Conservation (phyloP, 1,284 basidiomycete genomes). For the Cutaneotrichosporon dermatis region DNA sequence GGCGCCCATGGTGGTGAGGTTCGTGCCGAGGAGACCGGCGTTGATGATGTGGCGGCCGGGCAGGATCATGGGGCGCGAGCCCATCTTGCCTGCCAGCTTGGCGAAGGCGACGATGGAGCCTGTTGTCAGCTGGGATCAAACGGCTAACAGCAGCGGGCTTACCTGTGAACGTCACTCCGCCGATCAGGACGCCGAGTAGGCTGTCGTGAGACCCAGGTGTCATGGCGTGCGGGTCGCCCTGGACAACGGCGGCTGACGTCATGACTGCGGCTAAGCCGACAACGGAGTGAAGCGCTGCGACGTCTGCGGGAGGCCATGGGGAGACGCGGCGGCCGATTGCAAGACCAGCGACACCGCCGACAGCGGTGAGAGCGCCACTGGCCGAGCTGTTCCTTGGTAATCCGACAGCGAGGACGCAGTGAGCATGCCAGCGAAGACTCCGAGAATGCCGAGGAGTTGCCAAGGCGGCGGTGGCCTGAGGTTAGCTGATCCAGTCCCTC, state of each 20-base stretch:
- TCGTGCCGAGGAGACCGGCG: slow-evolving; percentile 61
- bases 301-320: slow-evolving; percentile 82
- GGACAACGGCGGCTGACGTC: slow-evolving; percentile 73
- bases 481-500: not conserved
- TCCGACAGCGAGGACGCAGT: slow-evolving; percentile 74
- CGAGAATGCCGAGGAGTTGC: slow-evolving; percentile 75
- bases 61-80: slow-evolving; percentile 63
- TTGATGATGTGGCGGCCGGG: slow-evolving; percentile 74
- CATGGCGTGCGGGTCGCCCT: slow-evolving; percentile 57
- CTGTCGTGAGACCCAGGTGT: slow-evolving; percentile 70
- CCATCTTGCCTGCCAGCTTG: slow-evolving; percentile 73
- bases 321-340: slow-evolving; percentile 74
- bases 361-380: slow-evolving; percentile 71
- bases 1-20: slow-evolving; percentile 65
- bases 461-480: slow-evolving; percentile 71
- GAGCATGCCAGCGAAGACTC: slow-evolving; percentile 71
- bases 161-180: slow-evolving; percentile 46
- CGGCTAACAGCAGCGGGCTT: slow-evolving; percentile 42
- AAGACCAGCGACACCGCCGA: slow-evolving; percentile 62
- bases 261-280: slow-evolving; percentile 79
- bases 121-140: slow-evolving; percentile 61
- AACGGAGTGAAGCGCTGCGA: slow-evolving; percentile 68
- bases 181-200: slow-evolving; percentile 79
- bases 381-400: slow-evolving; percentile 66
- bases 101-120: slow-evolving; percentile 83